Evolutionary conservation across 2,329 filamentous ascomycete species (phyloP).

Genomic region (Colletotrichum viniferum): DNA sequence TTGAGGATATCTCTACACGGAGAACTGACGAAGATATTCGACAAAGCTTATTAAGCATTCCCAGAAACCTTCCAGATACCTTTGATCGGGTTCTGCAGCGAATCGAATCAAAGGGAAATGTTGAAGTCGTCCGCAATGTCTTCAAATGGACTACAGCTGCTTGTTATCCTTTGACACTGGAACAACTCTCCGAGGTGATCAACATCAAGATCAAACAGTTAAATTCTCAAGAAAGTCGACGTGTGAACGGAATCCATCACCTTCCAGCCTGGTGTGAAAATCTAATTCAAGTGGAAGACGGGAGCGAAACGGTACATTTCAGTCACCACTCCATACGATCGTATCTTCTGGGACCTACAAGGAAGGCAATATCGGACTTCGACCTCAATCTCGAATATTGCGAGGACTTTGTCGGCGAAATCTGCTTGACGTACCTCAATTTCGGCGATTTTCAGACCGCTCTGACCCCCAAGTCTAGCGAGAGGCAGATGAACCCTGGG

Average conservation of each 20-base stretch:
- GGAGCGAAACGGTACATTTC: not conserved
- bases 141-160: not conserved
- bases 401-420: not conserved
- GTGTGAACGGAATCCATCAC: not conserved
- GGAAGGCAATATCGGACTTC: not conserved
- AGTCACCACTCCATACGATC: not conserved
- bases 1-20: not conserved
- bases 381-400: fast-evolving
- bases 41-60: not conserved
- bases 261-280: not conserved
- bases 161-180: not conserved
- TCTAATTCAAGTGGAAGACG: not conserved
- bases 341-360: not conserved
- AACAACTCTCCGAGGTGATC: not conserved
- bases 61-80: not conserved
- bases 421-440: not conserved
- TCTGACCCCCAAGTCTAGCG: not conserved
- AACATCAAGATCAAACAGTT: not conserved
- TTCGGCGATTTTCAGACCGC: not conserved
- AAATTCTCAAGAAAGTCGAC: not conserved
- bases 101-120: not conserved
- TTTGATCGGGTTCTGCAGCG: not conserved
- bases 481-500: fast-evolving
- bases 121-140: not conserved
- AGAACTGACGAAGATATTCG: not conserved